These are phyloP conservation scores for Curvularia sp. DNA, from an alignment of 2,329 filamentous ascomycete species.

Conservation along the genomic window DNA sequence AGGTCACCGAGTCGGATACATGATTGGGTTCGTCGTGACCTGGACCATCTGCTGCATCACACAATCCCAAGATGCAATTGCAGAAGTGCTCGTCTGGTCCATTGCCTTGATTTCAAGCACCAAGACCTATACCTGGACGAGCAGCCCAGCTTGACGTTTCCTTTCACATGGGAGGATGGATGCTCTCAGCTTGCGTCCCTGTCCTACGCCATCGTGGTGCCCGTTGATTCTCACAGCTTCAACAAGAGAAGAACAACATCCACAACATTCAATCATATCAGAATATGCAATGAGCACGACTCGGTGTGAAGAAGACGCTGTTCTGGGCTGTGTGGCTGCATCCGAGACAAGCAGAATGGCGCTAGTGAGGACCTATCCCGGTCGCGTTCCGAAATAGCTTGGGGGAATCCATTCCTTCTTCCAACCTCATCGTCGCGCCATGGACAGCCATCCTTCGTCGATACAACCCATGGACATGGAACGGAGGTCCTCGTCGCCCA, in stretches of 20 bases:
- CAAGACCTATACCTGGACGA: background rate
- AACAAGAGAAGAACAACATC: background rate
- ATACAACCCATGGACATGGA: slow-evolving; percentile 30
- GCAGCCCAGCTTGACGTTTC: background rate
- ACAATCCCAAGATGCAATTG: background rate
- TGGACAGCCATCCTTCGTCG: slow-evolving; percentile 35
- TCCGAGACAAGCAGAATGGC: slow-evolving; percentile 1
- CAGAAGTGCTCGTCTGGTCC: background rate
- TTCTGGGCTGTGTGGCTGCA: background rate
- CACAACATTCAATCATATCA: background rate
- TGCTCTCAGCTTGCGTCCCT: background rate
- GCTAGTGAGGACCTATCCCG: slow-evolving; percentile 19
- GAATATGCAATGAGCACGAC: background rate
- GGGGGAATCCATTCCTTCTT: slow-evolving; percentile 20
- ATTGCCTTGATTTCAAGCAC: background rate
- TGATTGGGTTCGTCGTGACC: background rate
- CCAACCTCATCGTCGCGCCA: slow-evolving; percentile 27
- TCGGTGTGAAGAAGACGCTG: background rate
- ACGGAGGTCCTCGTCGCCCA: slow-evolving; percentile 36
- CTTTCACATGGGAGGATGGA: background rate
- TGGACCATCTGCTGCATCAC: background rate
- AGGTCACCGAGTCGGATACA: background rate
- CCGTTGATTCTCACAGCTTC: background rate
- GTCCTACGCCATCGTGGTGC: background rate
- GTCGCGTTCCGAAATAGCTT: slow-evolving; percentile 29